These are phyloP conservation scores for Wickerhamiella spandovensis DNA, from an alignment of 805 yeast species.

Conservation along the genomic window DNA sequence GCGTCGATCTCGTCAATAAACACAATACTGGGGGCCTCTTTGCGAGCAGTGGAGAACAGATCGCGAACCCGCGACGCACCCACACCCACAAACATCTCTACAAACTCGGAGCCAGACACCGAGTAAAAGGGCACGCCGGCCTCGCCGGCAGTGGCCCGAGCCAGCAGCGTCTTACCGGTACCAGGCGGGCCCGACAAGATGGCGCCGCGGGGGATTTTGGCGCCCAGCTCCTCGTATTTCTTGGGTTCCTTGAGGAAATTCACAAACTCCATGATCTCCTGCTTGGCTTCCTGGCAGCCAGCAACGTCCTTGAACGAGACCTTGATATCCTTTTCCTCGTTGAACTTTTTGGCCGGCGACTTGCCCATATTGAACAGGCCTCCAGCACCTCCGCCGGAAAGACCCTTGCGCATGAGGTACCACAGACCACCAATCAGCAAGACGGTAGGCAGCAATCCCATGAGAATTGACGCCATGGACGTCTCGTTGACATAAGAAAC, in stretches of 20 bases:
- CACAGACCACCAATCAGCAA: constrained; percentile 78
- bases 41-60: constrained; percentile 80
- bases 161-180: constrained; percentile 93
- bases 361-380: constrained; percentile 78
- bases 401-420: constrained; percentile 60
- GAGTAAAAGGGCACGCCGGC: constrained; percentile 95
- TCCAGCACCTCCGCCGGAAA: constrained; percentile 55
- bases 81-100: constrained; percentile 98
- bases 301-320: constrained; percentile 90
- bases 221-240: constrained; percentile 86
- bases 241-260: constrained; percentile 80
- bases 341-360: constrained; percentile 80
- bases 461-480: constrained; percentile 43
- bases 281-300: constrained; percentile 93
- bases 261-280: constrained; percentile 96
- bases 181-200: constrained; percentile 97
- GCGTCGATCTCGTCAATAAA: constrained; percentile 99
- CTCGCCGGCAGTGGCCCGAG: constrained; percentile 98
- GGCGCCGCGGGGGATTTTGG: constrained; percentile 97
- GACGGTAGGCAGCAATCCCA: constrained; percentile 79
- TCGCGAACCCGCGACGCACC: constrained; percentile 98
- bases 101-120: constrained; percentile 95
- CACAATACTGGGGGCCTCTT: constrained; percentile 89
- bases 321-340: constrained; percentile 81
- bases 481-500: constrained; percentile 68